phyloP scores from a whole-genome alignment of 345 rosid genomes.

The Atalantia buxifolia region DNA sequence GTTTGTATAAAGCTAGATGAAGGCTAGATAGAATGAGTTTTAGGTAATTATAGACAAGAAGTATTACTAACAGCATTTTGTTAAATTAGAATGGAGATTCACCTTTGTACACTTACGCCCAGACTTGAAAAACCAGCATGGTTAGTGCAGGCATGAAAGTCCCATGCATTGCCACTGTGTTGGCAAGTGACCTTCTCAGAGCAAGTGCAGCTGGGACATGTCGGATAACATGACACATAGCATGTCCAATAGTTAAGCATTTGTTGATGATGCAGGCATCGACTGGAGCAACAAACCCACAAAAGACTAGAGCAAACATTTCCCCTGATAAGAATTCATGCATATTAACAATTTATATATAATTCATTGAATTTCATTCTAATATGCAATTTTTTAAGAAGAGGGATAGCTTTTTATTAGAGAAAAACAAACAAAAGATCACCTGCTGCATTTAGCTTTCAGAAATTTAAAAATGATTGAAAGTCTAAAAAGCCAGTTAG shows the following conservation, averaged over 20 bases:
- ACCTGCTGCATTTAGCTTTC: conserved; percentile 21
- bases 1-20: no score
- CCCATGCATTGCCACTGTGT: conserved; percentile 8
- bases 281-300: conserved; percentile 22
- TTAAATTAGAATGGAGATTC: conserved; percentile 3
- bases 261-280: background rate
- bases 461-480: conserved; percentile 17
- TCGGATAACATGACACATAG: background rate
- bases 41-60: no score
- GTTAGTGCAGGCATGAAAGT: conserved; percentile 1
- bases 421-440: conserved; percentile 35
- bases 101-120: conserved; percentile 5
- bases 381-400: no score
- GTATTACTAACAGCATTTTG: no score
- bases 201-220: conserved; percentile 11
- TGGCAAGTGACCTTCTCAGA: background rate
- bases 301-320: conserved; percentile 10
- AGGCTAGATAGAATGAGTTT: no score
- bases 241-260: conserved; percentile 8
- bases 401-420: no score
- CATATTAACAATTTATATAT: background rate
- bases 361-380: background rate
- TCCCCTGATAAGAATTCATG: conserved; percentile 9
- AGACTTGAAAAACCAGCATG: conserved; percentile 13
- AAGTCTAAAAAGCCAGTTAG: conserved; percentile 26